Base-by-base conservation (phyloP, 2,329 filamentous ascomycete genomes). In the Cladorrhinum sp. region DNA sequence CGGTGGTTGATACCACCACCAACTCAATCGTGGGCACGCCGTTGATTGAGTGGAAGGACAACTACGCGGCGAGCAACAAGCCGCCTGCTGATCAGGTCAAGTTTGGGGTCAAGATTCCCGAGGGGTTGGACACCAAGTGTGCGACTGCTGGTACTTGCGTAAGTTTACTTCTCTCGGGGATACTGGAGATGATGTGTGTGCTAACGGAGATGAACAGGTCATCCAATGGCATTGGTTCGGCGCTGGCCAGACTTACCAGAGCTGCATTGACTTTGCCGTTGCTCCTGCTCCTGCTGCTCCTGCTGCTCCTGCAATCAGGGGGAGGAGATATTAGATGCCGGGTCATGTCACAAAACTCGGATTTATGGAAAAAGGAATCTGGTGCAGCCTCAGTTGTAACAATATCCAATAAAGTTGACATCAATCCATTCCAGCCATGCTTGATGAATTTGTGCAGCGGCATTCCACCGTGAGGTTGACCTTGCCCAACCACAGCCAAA, bases 201-300 rank as follows among this genome's bases (percentile, higher is more conserved):
- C 52, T 54, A 18, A 55, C 10, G 7, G 22, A n/a, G 32, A 13
- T 18, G n/a, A 29, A 62, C 16, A 68, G 72, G 81, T 81, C 2
- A 76, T 87, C 50, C 85, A 87, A 72, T 86, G 84, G 83, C 86
- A 77, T 72, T 87, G 85, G 85, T 77, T 85, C 62, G 83, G 83
- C 3, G 69, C 73, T 16, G 75, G 74, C 60, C 85, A 88, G 77
- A 86, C 84, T 10, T 88, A 88, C 69, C 81, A 85, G 75, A 79
- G 79, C 54, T 88, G 85, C 72, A 75, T 87, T 55, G 85, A 88
- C 68, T 86, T 88, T 57, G 67, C 63, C 38, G 63, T 66, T 41
- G 56, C 65, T n/a, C n/a, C n/a, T 8, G 59, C 57, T 2, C 54
- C 59, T 16, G 53, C 56, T 5, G 49, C 50, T n/a, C 23, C 38